phyloP scores from a whole-genome alignment of 192 early-diverging fungal genomes.

The Coemansia javaensis region DNA sequence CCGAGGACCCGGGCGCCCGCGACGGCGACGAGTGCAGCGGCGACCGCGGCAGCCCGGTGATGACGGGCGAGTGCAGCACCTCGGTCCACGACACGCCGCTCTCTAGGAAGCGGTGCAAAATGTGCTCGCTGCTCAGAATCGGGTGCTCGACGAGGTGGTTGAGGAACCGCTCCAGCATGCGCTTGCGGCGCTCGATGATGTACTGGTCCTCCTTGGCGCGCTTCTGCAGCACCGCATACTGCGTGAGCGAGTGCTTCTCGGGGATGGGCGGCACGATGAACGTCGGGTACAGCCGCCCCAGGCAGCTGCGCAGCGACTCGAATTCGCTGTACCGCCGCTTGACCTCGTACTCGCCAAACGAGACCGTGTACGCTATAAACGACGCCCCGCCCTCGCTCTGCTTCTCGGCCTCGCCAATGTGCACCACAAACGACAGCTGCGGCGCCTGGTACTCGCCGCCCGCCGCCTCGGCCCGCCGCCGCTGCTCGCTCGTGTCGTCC shows the following conservation, averaged over 20 bases:
- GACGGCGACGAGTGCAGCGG: slow-evolving; percentile 59
- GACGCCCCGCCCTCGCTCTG: slow-evolving; percentile 40
- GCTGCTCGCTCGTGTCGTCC: slow-evolving; percentile 39
- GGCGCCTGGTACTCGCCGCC: slow-evolving; percentile 36
- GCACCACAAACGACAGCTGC: slow-evolving; percentile 33
- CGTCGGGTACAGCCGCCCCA: slow-evolving; percentile 78
- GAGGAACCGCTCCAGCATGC: slow-evolving; percentile 90
- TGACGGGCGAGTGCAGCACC: slow-evolving; percentile 64
- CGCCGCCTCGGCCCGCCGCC: slow-evolving; percentile 11
- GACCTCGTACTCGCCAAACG: slow-evolving; percentile 52
- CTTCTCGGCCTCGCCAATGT: slow-evolving; percentile 45
- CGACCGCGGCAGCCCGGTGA: slow-evolving; percentile 67
- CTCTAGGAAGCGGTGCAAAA: slow-evolving; percentile 92
- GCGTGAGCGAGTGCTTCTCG: slow-evolving; percentile 90
- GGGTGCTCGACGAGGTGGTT: slow-evolving; percentile 89
- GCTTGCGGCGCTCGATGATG: slow-evolving; percentile 86
- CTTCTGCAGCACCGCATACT: slow-evolving; percentile 62
- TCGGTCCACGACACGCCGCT: slow-evolving; percentile 68
- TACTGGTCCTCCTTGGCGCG: slow-evolving; percentile 88
- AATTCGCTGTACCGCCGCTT: slow-evolving; percentile 95
- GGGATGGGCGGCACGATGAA: slow-evolving; percentile 93
- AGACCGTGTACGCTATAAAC: slow-evolving; percentile 40
- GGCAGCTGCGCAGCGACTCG: slow-evolving; percentile 76
- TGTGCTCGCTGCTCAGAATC: slow-evolving; percentile 77
- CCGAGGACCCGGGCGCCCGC: slow-evolving; percentile 30